Evolutionary conservation across 768 basidiomycete genomes (phyloP), one percentile per base, ranked within the genome.

Genomic region (Xerocomus brunneocitrinus): DNA sequence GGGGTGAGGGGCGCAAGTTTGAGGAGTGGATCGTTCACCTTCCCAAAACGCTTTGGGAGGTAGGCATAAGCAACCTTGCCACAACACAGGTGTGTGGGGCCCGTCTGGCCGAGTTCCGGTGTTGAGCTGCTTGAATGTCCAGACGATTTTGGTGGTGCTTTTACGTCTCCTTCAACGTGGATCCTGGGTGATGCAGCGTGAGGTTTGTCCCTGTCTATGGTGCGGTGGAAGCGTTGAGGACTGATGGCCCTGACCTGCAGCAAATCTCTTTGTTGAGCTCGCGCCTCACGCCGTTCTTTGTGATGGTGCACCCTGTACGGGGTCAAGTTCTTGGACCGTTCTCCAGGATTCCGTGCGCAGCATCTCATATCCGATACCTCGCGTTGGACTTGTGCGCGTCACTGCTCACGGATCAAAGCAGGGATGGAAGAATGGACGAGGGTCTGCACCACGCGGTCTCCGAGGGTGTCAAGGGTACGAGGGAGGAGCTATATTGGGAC

Each of bases 41-140:
- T 41, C 91, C 94, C 0, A 86, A 82, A 68, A 77, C 78, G 6
- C 73, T 98, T 4, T 98, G 95, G 95, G 94, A 98, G 67, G 68
- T 88, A 9, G 86, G 87, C 3, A 69, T 68, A 9, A 79, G 69
- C 49, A 80, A 90, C 63, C 64, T 78, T 16, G 59, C 67, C 1
- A 71, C 78, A 4, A 84, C 85, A 0, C 83, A 89, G 79, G 91
- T 89, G 47, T 58, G 75, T 40, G 32, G 27, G 31, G 36, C 24
- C 22, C 7, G 28, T 46, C 3, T 41, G 45, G 41, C 31, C 25
- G 4, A 42, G 32, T 9, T 16, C 22, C 24, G 38, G 24, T 39
- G 30, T 19, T 58, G 40, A 64, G 56, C 49, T 42, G 39, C 49
- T 36, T 24, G 24, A 46, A 30, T 24, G 47, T 32, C 35, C 49